These are phyloP conservation scores for Luvunga scandens DNA, from an alignment of 345 rosid genomes.

Conservation along the genomic window DNA sequence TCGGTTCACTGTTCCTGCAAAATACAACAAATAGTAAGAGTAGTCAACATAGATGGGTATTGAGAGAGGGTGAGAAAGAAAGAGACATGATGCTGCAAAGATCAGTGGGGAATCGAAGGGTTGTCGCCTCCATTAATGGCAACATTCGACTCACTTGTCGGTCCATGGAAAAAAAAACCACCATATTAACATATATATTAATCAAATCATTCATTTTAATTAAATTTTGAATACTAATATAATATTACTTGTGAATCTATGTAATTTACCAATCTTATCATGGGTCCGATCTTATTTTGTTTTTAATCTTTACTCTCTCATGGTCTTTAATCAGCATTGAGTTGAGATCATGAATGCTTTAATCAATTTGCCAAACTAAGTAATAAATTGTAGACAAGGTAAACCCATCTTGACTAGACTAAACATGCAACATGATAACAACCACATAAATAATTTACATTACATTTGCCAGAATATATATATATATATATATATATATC, in stretches of 20 bases:
- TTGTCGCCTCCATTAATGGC: conserved; percentile 89
- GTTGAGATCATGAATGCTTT: conserved; percentile 34
- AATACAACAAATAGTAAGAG: conserved; percentile 18
- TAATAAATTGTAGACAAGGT: conserved; percentile 39
- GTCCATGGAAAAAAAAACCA: conserved; percentile 30
- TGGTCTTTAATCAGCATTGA: conserved; percentile 6
- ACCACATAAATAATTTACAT: conserved; percentile 13
- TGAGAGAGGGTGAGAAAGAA: conserved; percentile 28
- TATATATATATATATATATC: too few species aligned
- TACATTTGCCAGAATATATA: not conserved
- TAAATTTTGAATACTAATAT: not conserved
- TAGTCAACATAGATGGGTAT: not conserved
- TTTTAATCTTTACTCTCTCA: not conserved
- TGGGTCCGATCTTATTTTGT: conserved; percentile 20
- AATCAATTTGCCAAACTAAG: conserved; percentile 47
- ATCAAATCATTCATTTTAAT: not conserved
- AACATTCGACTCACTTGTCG: conserved; percentile 72
- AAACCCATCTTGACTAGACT: conserved; percentile 47
- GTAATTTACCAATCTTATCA: conserved; percentile 17
- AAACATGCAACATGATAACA: conserved; percentile 51
- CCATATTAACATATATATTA: not conserved
- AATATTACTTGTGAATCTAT: not conserved
- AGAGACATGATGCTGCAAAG: conserved; percentile 53
- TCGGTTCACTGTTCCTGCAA: conserved; percentile 42
- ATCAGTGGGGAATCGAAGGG: conserved; percentile 69